phyloP scores from a whole-genome alignment of 1,284 basidiomycete genomes.

The Ustilago xerochloae region DNA sequence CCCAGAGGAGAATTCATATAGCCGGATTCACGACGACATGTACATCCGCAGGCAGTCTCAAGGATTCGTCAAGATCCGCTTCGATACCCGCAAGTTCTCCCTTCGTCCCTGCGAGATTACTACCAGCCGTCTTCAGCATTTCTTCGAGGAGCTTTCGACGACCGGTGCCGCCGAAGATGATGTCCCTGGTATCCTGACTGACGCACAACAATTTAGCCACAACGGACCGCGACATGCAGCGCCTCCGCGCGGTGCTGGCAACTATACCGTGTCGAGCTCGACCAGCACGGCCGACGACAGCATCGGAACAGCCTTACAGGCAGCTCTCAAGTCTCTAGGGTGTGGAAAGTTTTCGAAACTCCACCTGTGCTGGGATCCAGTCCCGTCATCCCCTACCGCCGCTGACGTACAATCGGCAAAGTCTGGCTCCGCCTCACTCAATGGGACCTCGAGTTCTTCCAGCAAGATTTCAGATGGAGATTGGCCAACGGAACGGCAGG shows the following conservation, averaged over 20 bases:
- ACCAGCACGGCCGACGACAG: background rate
- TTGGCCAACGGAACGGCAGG: conserved; percentile 56
- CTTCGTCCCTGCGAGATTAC: conserved; percentile 57
- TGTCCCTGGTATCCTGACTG: no score
- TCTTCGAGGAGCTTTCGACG: conserved; percentile 43
- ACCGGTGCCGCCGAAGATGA: background rate
- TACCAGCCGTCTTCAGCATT: conserved; percentile 43
- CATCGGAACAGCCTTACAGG: conserved; percentile 5
- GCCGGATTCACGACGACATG: no score
- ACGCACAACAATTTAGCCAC: conserved; percentile 8
- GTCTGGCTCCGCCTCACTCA: background rate
- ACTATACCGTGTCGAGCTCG: conserved; percentile 4
- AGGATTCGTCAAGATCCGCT: conserved; percentile 47
- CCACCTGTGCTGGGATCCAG: conserved; percentile 39
- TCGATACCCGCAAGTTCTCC: conserved; percentile 59
- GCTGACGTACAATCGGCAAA: background rate
- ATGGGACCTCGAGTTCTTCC: background rate
- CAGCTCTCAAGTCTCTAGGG: conserved; percentile 13
- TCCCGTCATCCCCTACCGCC: background rate
- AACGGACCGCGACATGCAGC: conserved; percentile 33
- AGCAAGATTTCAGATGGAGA: conserved; percentile 1
- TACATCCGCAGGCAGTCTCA: conserved; percentile 5
- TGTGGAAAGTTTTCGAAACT: conserved; percentile 16
- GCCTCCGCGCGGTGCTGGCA: conserved; percentile 24
- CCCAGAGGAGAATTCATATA: conserved; percentile 10